Base-by-base conservation (phyloP, 306 rosid genomes). In the Abrus pulchellus region DNA sequence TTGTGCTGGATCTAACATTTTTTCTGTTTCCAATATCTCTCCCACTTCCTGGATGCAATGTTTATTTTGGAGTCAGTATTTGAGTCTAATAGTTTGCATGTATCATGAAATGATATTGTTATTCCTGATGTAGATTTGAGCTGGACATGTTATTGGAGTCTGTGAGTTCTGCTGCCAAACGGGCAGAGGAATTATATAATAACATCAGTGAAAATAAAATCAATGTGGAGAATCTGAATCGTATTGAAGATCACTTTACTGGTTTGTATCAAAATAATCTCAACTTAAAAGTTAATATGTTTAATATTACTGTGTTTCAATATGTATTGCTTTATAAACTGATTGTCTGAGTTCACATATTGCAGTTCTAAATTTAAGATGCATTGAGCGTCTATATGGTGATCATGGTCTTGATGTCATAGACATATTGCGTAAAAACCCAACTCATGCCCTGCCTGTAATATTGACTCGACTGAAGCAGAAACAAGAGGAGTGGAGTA, bases 71-170 rank as follows among this genome's bases (percentile, higher is more conserved):
- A 55, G 43, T 72, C 61, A 34, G 47, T 45, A 12, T 68, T 76
- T 81, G 13, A 65, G 61, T 65, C 57, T 65, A 8, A 65, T 54
- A 75, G 69, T 29, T 61, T 74, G 56, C 73, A 34, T 56, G 59
- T 60, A 72, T 49, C 32, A 76, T 60, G 33, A 73, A 32, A 47
- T 72, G 62, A 38, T 61, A 56, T 56, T 78, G 54, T 68, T 78
- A 29, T 76, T 76, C 82, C 36, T 29, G 1, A 49, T 84, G 75
- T 84, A 96, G 99, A 89, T 96, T 93, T 93, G 99, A 96, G 87
- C 82, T 96, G 89, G 99, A 96, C 84, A 93, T 96, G 99, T 73
- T 96, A 85, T 84, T 96, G 76, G 99, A 96, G 83, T 96, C 99
- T 45, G 99, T 96, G 73, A 92, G 94, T 85, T 90, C 93, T 9